Base-by-base conservation (phyloP, 257 asterid genomes). In the Cordia subcordata region DNA sequence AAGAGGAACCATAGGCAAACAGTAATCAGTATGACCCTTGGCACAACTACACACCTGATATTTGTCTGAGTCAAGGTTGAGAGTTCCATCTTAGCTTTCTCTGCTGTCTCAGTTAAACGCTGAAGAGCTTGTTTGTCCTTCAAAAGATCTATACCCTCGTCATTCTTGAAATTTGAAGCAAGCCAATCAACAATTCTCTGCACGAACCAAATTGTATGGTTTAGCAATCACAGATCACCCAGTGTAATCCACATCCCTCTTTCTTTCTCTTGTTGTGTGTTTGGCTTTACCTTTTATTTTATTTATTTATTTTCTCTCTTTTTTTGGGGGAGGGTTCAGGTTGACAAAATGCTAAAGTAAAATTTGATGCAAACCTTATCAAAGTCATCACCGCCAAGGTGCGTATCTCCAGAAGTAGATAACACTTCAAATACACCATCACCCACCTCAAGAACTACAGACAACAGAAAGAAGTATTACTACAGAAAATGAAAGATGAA, bases 81-180 rank as follows among this genome's bases (percentile, higher is more conserved):
- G 33, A 92, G 85, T 71, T 92, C 99, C 95, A 92, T 88, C 75
- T 92, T 92, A 57, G 99, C 96, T 72, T 92, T 92, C 81, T 92
- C 99, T 8, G 99, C 96, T 33, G 96, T 85, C 81, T 91, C 98
- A 13, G 98, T 91, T 57, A 91, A 75, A 27, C 98, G 96, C 61
- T 92, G 99, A 65, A 92, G 96, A 60, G 99, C 99, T 78, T 92
- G 99, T 66, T 92, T 92, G 84, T 92, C 99, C 80, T 92, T 92
- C 74, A 92, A 73, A 19, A 92, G 83, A 73, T 86, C 94, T 58
- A 92, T 79, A 14, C 99, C 99, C 69, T 92, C 99, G 64, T 88
- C 76, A 61, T 53, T 88, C 87, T 92, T 92, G 80, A 92, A 92
- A 75, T 45, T 69, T 39, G 64, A 47, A 50, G 99, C 84, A 10